phyloP scores from a whole-genome alignment of 2,329 filamentous ascomycete genomes.

The Diplocarpon rosae region DNA sequence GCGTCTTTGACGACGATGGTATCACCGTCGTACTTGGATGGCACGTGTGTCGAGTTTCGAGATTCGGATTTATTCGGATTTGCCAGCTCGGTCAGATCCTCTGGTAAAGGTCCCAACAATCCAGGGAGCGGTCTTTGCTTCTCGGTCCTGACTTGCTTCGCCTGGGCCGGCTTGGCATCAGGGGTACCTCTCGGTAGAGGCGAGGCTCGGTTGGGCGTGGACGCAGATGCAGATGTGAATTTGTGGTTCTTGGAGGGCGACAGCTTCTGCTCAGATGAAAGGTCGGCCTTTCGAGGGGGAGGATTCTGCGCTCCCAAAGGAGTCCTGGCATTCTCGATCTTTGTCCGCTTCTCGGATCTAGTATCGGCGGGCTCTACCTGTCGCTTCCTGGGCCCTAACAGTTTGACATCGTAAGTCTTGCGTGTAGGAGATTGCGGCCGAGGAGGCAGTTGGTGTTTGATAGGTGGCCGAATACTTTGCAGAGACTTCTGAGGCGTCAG shows the following conservation, averaged over 20 bases:
- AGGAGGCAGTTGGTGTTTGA: conserved; percentile 22
- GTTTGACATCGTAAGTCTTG: conserved; percentile 9
- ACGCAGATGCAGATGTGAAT: conserved; percentile 1
- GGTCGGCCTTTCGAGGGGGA: conserved; percentile 13
- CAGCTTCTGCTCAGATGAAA: conserved; percentile 10
- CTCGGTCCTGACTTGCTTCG: conserved; percentile 10
- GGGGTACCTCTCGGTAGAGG: conserved; percentile 10
- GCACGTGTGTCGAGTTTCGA: conserved; percentile 11
- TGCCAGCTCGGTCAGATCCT: conserved; percentile 16
- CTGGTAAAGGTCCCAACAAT: conserved; percentile 20
- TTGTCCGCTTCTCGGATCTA: conserved; percentile 22
- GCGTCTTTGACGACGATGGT: conserved; percentile 15
- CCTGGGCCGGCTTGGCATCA: conserved; percentile 6
- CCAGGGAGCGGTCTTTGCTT: conserved; percentile 17
- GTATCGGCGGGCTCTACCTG: conserved; percentile 18
- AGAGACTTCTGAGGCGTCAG: conserved; percentile 3
- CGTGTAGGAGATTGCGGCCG: conserved; percentile 20
- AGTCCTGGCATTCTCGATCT: conserved; percentile 15
- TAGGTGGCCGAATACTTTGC: conserved; percentile 8
- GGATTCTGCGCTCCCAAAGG: conserved; percentile 10
- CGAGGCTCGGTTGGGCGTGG: conserved; percentile 7
- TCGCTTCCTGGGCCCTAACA: conserved; percentile 18
- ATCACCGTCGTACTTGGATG: conserved; percentile 15
- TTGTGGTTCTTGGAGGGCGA: conserved; percentile 12
- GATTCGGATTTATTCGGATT: conserved; percentile 8